Evolutionary conservation across 345 rosid species (phyloP).

Genomic region (Eucalyptus viminalis): DNA sequence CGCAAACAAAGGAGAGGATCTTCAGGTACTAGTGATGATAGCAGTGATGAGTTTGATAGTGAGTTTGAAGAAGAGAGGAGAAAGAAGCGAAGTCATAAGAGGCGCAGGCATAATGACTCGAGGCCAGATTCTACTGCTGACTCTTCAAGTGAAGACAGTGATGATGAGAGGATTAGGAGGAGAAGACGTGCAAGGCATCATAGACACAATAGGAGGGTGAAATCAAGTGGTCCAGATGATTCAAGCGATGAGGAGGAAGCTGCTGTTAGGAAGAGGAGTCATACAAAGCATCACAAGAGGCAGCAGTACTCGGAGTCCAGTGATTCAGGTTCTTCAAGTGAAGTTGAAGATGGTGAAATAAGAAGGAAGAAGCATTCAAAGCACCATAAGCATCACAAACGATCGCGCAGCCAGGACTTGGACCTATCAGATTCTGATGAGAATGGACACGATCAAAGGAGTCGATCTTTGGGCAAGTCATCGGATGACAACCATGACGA

Average conservation of each 20-base stretch:
- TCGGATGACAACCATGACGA: slow-evolving; percentile 18
- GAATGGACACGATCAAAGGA: background rate
- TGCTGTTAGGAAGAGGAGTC: slow-evolving; percentile 13
- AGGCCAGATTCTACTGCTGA: slow-evolving; percentile 21
- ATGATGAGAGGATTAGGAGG: slow-evolving; percentile 3
- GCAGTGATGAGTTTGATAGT: slow-evolving; percentile 27
- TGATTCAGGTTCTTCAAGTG: slow-evolving; percentile 14
- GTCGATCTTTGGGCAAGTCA: slow-evolving; percentile 15
- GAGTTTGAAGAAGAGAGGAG: slow-evolving; percentile 36
- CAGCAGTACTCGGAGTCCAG: slow-evolving; percentile 5
- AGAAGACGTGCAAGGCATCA: slow-evolving; percentile 13
- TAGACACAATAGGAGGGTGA: slow-evolving; percentile 4
- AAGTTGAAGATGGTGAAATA: slow-evolving; percentile 13
- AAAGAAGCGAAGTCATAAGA: slow-evolving; percentile 29
- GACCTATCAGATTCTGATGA: slow-evolving; percentile 15
- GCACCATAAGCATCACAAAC: slow-evolving; percentile 9
- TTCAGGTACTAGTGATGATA: slow-evolving; percentile 15
- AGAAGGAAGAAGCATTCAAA: slow-evolving; percentile 3
- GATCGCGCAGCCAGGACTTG: background rate
- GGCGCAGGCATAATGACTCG: slow-evolving; percentile 22
- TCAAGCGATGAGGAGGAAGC: slow-evolving; percentile 10
- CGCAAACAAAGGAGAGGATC: slow-evolving; percentile 32
- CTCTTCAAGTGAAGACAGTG: slow-evolving; percentile 17
- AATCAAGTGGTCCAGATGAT: slow-evolving; percentile 10
- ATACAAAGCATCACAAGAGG: slow-evolving; percentile 17